A percentile compares a stretch with the other conserved stretches of the same genome.
Evolutionary conservation across 768 basidiomycete genomes (phyloP).

Genomic region (Mycena metata): DNA sequence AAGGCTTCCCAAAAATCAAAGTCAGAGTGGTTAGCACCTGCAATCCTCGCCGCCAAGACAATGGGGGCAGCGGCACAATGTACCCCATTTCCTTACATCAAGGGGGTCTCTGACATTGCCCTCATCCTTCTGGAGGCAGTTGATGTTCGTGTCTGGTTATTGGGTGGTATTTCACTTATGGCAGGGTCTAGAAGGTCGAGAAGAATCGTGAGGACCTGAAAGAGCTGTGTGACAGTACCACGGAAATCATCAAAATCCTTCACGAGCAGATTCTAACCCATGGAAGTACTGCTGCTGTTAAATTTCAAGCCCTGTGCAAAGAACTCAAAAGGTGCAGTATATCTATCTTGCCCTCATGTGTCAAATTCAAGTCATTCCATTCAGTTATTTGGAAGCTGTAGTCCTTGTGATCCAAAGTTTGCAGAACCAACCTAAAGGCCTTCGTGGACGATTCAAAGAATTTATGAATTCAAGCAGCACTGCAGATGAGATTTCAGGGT

Average conservation of each 20-base stretch:
- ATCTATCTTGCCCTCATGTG: background rate
- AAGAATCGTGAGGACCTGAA: constrained; percentile 9
- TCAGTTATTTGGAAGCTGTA: background rate
- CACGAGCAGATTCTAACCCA: background rate
- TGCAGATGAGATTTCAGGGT: background rate
- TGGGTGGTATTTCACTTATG: background rate
- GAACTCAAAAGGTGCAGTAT: background rate
- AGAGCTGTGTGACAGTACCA: background rate
- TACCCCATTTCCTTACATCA: constrained; percentile 16
- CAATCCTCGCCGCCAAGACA: background rate
- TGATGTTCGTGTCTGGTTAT: background rate
- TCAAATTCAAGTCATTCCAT: background rate
- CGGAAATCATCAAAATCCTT: background rate
- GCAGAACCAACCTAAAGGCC: background rate
- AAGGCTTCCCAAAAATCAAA: too few relatives aligned
- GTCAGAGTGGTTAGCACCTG: too few relatives aligned
- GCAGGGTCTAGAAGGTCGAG: background rate
- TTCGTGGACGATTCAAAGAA: background rate
- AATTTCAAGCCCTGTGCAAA: background rate
- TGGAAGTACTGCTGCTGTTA: background rate
- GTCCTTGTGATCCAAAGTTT: background rate
- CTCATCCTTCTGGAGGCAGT: background rate
- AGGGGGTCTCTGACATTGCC: background rate
- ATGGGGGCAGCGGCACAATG: background rate
- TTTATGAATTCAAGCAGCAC: background rate